Percentiles rank a stretch among this genome's conserved stretches.
Conservation (phyloP, 2,329 filamentous ascomycete genomes). For the Monosporascus sp. region DNA sequence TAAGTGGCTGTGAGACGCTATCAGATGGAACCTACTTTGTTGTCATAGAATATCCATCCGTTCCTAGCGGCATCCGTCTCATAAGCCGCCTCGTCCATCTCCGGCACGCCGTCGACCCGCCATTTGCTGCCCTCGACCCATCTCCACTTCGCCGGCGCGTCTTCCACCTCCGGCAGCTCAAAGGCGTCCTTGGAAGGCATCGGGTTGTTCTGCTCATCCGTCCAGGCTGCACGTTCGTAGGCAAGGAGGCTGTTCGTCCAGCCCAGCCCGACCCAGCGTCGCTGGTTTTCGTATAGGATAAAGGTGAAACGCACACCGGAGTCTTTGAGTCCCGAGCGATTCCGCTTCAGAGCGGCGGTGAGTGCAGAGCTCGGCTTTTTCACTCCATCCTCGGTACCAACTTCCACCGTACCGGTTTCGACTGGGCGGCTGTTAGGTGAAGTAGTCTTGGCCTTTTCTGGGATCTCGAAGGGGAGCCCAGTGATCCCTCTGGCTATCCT, state of each 20-base stretch:
- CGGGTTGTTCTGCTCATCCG: slow-evolving; percentile 86
- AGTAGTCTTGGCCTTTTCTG: slow-evolving; percentile 22
- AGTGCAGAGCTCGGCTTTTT: slow-evolving; percentile 26
- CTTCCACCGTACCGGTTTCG: slow-evolving; percentile 17
- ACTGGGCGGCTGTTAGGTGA: neutral
- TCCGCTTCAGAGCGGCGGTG: slow-evolving; percentile 28
- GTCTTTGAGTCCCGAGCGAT: slow-evolving; percentile 44
- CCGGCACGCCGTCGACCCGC: slow-evolving; percentile 72
- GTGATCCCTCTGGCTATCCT: slow-evolving; percentile 67
- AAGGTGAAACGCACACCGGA: slow-evolving; percentile 94
- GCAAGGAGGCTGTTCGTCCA: slow-evolving; percentile 91
- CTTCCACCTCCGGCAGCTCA: slow-evolving; percentile 56
- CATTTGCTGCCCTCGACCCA: slow-evolving; percentile 86
- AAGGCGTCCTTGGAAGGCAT: slow-evolving; percentile 69
- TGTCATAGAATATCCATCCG: slow-evolving; percentile 98
- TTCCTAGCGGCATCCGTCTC: slow-evolving; percentile 57
- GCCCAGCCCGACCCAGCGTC: slow-evolving; percentile 88
- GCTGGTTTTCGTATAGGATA: slow-evolving; percentile 92
- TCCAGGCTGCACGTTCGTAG: slow-evolving; percentile 88
- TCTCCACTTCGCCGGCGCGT: slow-evolving; percentile 55
- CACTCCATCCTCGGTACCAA: slow-evolving; percentile 30
- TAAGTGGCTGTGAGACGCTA: no score
- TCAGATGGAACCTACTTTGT: slow-evolving; percentile 60
- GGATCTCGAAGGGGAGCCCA: slow-evolving; percentile 66
- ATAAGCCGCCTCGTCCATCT: slow-evolving; percentile 42